Conservation (phyloP, 495 filamentous ascomycete species). For the Penicillium cinerascens region DNA sequence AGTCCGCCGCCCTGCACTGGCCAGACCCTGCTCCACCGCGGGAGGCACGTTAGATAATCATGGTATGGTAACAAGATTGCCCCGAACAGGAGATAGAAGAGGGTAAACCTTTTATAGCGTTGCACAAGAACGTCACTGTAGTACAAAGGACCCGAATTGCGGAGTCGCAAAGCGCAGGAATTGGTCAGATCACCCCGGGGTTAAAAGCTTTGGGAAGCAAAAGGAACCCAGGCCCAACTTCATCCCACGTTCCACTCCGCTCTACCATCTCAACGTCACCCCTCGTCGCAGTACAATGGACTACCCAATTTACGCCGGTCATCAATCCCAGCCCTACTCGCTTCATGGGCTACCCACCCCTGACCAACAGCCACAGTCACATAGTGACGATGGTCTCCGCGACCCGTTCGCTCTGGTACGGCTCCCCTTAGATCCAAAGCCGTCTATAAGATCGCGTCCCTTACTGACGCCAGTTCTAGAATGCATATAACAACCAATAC, state of each 20-base stretch:
- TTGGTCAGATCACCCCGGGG: slow-evolving; percentile 2
- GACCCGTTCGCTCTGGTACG: slow-evolving; percentile 30
- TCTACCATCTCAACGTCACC: neutral
- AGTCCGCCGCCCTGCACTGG: slow-evolving; percentile 6
- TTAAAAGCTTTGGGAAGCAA: slow-evolving; percentile 2
- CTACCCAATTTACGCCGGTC: slow-evolving; percentile 36
- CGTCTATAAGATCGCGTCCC: neutral
- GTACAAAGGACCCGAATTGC: neutral
- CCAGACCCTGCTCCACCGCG: slow-evolving; percentile 4
- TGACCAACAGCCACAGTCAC: slow-evolving; percentile 24
- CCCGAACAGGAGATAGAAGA: neutral
- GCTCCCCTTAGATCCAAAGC: neutral
- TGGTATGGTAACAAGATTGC: neutral
- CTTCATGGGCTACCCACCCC: slow-evolving; percentile 42
- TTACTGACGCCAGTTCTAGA: slow-evolving; percentile 8
- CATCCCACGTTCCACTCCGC: neutral
- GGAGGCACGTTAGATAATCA: neutral
- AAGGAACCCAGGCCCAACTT: neutral
- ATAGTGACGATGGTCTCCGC: slow-evolving; percentile 25
- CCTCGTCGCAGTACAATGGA: slow-evolving; percentile 28
- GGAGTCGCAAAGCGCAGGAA: neutral
- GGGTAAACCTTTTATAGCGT: neutral
- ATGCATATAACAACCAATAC: slow-evolving; percentile 24
- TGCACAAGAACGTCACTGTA: neutral
- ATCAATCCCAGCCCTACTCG: slow-evolving; percentile 32